Base-by-base conservation (phyloP, 176 grass and related monocot species). In the Musa schizocarpa region DNA sequence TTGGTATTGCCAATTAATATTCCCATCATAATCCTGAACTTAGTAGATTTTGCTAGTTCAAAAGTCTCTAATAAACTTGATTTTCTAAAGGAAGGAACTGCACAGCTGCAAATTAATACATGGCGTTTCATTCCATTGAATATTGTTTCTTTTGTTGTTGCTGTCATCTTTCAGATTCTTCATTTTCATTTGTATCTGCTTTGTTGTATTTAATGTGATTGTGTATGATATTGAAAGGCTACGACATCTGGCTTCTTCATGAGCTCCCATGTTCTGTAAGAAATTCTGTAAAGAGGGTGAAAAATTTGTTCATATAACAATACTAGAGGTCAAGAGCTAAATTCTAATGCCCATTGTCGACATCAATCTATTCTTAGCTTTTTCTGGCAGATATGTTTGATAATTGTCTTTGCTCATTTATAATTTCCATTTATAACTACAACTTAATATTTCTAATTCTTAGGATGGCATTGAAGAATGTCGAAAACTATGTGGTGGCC, bases 381-480 rank as follows among this genome's bases (percentile, higher is more conserved):
- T 13, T 16, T 16, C 17, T 57, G 25, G 21, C 8, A 64, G 22
- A 64, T 66, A 66, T 66, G 24, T 27, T 27, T 66, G 23, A 26
- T 26, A 13, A 57, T 65, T 58, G 74, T 55, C 20, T 13, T 51
- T 55, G 23, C 66, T 78, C 13, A 65, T 43, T 13, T 59, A 57
- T 64, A 27, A 13, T 50, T 62, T 51, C 6, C 66, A 71, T 20
- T 51, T 52, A 20, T n/a, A 59, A 68, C 12, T 62, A 48, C 61
- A 17, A 50, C 21, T 63, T 14, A 9, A 50, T 17, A 19, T 65
- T 25, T 74, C n/a, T 66, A 34, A 72, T 69, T 86, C 23, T 74
- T 72, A 99, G 96, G 96, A 95, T 68, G 91, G 84, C 16, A 95
- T 99, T 79, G 96, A 99, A 82, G 96, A 99, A 72, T 99, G 96